Base-by-base conservation (phyloP, 1,284 basidiomycete species). In the Papiliotrema nemorosa region DNA sequence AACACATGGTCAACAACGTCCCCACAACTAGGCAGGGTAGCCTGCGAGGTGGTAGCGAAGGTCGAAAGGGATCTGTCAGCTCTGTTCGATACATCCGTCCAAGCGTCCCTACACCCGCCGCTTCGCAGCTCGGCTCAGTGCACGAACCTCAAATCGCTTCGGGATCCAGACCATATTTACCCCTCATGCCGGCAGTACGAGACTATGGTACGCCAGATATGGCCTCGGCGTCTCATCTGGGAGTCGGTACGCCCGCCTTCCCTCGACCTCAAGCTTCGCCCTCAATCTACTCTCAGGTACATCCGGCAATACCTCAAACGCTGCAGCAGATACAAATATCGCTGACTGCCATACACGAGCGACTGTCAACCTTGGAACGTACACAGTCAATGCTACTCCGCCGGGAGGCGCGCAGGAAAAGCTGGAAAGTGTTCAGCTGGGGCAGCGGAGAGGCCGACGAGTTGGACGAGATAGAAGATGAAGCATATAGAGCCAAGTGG, bases 271-370 rank as follows among this genome's bases (percentile, higher is more conserved):
- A 7, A 49, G 59, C 64, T 0, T 69, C 75, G 2, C 59, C 71
- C 2, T 77, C 77, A 16, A 76, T 76, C 12, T 76, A 68, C 27
- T 66, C 66, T 5, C 58, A 57, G 4, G 36, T 44, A 2, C 54
- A 51, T 5, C 50, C 64, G 25, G 66, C 64, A 44, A 55, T 73
- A 12, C 60, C 70, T 1, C 55, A 62, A 6, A 64, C 68, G 7
- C 52, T 75, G 12, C 68, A 72, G 51, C 65, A 68, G 49, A 75
- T 75, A 35, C 93, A 97, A 69, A 85, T 86, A 0, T 89, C 92
- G 52, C 78, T 97, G 7, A 87, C 89, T 1, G 91, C 92, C 1
- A 79, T 97, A 34, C 87, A 85, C 31, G 93, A 97, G 72, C 84
- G 93, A 12, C 77, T 97, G 25, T 85, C 89, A 59, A 78, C 80